These are phyloP conservation scores for Elaeagnus macrophylla DNA, from an alignment of 306 rosid genomes.

Conservation along the genomic window DNA sequence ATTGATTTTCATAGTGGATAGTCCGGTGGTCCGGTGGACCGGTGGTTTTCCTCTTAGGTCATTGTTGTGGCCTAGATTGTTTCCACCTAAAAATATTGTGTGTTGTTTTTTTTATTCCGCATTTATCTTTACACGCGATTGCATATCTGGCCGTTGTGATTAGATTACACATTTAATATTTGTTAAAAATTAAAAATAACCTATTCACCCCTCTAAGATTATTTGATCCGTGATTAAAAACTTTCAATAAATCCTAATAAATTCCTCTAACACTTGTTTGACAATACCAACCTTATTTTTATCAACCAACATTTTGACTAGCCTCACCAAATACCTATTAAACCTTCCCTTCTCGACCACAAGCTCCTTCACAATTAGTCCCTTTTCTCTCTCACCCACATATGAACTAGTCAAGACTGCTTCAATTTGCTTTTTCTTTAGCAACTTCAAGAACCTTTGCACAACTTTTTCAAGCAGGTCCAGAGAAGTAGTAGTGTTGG, in stretches of 20 bases:
- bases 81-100: too few relatives aligned
- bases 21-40: too few relatives aligned
- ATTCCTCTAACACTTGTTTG: conserved; percentile 47
- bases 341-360: conserved; percentile 34
- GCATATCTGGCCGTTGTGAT: too few relatives aligned
- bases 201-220: too few relatives aligned
- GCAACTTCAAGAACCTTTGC: conserved; percentile 34
- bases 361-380: conserved; percentile 19
- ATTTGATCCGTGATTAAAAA: too few relatives aligned
- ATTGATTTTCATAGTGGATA: too few relatives aligned
- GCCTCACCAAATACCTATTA: conserved; percentile 35
- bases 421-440: conserved; percentile 21
- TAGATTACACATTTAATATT: too few relatives aligned
- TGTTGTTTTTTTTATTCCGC: too few relatives aligned
- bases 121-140: too few relatives aligned
- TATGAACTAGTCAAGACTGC: conserved; percentile 14
- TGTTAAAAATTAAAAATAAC: too few relatives aligned
- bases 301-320: conserved; percentile 56
- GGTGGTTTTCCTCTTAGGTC: too few relatives aligned
- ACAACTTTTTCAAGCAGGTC: conserved; percentile 45
- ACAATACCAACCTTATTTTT: conserved; percentile 43
- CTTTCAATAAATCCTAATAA: conserved; percentile 64
- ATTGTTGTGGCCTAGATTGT: too few relatives aligned
- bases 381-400: conserved; percentile 27
- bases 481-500: conserved; percentile 36